Conservation (phyloP, 2,329 filamentous ascomycete species). For the Calycina herbarum region DNA sequence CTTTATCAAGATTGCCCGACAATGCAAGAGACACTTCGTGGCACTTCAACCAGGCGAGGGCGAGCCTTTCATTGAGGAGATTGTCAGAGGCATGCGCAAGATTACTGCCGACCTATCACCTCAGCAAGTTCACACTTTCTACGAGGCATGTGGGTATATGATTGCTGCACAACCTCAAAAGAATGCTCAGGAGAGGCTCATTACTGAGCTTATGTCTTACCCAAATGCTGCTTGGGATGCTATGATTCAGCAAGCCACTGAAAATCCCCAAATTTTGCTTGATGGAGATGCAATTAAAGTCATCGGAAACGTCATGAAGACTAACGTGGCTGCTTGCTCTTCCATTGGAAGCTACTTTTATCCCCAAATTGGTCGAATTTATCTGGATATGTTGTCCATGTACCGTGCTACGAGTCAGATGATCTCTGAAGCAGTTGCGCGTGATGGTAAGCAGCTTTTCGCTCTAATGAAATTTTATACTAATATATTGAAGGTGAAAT, state of each 20-base stretch:
- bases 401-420: constrained; percentile 95
- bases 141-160: constrained; percentile 99
- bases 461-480: constrained; percentile 12
- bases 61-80: constrained; percentile 98
- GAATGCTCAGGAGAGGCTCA: constrained; percentile 85
- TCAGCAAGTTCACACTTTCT: constrained; percentile 98
- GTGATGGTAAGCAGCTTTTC: constrained; percentile 62
- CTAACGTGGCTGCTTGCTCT: constrained; percentile 96
- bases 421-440: constrained; percentile 88
- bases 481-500: constrained; percentile 66
- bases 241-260: constrained; percentile 85
- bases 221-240: constrained; percentile 94
- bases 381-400: constrained; percentile 98
- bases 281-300: constrained; percentile 96
- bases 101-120: constrained; percentile 94
- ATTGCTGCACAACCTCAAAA: constrained; percentile 97
- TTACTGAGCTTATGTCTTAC: constrained; percentile 87
- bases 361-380: constrained; percentile 95
- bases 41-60: constrained; percentile 90
- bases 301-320: constrained; percentile 99
- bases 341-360: constrained; percentile 98
- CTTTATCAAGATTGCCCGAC: constrained; percentile 99
- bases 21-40: constrained; percentile 96
- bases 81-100: constrained; percentile 91
- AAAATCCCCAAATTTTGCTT: constrained; percentile 82